A percentile compares a stretch with the other conserved stretches of the same genome.
These are phyloP conservation scores for Arthrobotrys sphaeroides DNA, from an alignment of 2,329 filamentous ascomycete species.

Conservation along the genomic window DNA sequence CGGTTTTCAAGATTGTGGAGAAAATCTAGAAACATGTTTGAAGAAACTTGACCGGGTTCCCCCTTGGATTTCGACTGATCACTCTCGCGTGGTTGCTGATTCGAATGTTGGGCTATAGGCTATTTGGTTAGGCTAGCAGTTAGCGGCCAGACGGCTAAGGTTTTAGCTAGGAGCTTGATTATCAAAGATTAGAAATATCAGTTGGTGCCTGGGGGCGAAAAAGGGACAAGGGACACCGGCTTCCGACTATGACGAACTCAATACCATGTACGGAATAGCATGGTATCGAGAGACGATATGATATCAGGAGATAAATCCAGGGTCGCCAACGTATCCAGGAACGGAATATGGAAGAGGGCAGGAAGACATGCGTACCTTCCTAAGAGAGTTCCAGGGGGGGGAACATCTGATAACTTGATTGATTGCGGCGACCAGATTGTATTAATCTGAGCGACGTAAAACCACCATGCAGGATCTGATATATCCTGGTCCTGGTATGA, in stretches of 20 bases:
- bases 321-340: neutral
- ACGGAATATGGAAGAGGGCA: neutral
- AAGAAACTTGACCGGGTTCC: neutral
- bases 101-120: neutral
- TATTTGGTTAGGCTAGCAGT: neutral
- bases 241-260: conserved; percentile 15
- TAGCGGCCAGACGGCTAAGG: conserved; percentile 41
- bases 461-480: too few relatives aligned
- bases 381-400: conserved; percentile 10
- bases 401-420: conserved; percentile 9
- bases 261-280: neutral
- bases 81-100: conserved; percentile 22
- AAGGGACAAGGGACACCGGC: conserved; percentile 11
- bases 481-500: neutral
- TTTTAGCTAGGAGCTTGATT: conserved; percentile 14
- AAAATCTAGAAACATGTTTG: conserved; percentile 15
- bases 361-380: neutral
- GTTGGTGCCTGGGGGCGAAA: conserved; percentile 13
- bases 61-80: neutral
- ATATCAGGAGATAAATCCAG: neutral
- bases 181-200: neutral
- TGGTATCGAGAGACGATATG: neutral
- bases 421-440: neutral
- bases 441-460: neutral
- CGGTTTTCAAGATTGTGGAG: too few relatives aligned